Conservation (phyloP, 2,329 filamentous ascomycete species). For the Pestalotiopsis sp. region DNA sequence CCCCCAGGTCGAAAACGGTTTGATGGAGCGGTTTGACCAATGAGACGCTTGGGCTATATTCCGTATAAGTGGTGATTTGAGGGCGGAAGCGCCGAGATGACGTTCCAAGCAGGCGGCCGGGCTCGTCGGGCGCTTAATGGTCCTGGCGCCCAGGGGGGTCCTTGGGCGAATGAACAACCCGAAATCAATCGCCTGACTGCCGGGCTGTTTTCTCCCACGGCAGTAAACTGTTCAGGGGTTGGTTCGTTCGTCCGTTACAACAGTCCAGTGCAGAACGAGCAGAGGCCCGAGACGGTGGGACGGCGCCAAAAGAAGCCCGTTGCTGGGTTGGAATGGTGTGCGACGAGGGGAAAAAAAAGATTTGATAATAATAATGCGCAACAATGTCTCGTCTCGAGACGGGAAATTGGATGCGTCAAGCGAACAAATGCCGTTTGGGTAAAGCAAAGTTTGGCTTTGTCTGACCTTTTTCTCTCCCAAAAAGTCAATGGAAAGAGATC, state of each 20-base stretch:
- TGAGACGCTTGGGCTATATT: background rate
- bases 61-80: background rate
- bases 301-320: background rate
- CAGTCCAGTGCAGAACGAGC: background rate
- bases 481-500: background rate
- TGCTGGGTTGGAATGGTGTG: background rate
- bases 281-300: background rate
- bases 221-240: background rate
- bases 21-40: background rate
- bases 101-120: background rate
- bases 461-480: background rate
- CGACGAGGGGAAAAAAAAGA: background rate
- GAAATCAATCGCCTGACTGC: background rate
- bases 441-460: background rate
- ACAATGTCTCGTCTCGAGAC: background rate
- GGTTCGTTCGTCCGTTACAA: background rate
- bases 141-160: background rate
- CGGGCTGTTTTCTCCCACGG: background rate
- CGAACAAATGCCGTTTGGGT: background rate
- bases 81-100: conserved; percentile 11
- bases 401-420: background rate
- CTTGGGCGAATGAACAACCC: background rate
- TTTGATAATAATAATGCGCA: background rate
- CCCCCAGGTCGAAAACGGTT: background rate
- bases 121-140: conserved; percentile 6